Conservation (phyloP, 106 monocot genomes). For the Xerophyta viscosa region DNA sequence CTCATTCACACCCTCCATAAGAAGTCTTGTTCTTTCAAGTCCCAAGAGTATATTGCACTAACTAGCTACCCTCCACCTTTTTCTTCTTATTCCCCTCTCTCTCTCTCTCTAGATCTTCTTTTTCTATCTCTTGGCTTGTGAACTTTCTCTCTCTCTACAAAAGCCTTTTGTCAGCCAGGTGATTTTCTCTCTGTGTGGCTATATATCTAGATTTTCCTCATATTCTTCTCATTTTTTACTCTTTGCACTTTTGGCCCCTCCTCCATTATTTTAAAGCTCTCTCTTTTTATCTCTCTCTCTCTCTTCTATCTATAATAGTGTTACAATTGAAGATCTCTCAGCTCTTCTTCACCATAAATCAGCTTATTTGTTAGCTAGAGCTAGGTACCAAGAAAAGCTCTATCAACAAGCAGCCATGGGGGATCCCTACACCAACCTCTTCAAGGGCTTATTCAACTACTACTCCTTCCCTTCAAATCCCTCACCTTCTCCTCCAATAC, state of each 20-base stretch:
- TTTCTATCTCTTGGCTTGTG: no score
- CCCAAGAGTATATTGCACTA: no score
- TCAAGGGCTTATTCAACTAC: constrained; percentile 30
- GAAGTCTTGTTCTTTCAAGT: no score
- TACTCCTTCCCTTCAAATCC: constrained; percentile 17
- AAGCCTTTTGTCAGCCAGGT: constrained; percentile 8
- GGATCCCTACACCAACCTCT: constrained; percentile 48
- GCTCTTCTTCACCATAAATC: no score
- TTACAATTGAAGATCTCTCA: not conserved
- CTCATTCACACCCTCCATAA: no score
- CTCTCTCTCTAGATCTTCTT: no score
- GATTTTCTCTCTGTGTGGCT: not conserved
- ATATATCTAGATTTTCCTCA: not conserved
- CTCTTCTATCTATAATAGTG: not conserved
- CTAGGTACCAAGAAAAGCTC: no score
- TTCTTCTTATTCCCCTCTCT: not conserved
- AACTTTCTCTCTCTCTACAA: no score
- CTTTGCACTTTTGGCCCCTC: not conserved
- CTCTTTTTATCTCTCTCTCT: not conserved
- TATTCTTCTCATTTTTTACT: not conserved
- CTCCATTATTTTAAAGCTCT: not conserved
- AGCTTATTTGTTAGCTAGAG: no score
- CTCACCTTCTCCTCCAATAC: constrained; percentile 9
- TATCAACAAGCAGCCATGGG: constrained; percentile 38
- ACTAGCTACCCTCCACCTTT: not conserved